phyloP scores from a whole-genome alignment of 1,284 basidiomycete species.

The Cutaneotrichosporon dermatis region DNA sequence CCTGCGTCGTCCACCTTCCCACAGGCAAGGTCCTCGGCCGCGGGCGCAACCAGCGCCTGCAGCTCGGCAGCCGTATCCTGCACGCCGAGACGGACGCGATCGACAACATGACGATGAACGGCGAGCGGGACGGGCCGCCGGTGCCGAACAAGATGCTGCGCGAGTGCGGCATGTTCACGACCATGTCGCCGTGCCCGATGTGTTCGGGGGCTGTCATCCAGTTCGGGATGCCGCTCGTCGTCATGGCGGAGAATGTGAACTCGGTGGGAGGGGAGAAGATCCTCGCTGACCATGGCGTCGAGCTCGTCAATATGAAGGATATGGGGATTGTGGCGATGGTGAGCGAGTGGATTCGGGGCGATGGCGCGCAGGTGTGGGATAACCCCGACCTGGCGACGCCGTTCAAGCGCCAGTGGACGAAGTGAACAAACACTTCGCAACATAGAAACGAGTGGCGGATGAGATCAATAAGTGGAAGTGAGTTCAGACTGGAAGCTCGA shows the following conservation, averaged over 20 bases:
- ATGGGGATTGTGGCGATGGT: background rate
- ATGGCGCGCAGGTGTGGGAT: background rate
- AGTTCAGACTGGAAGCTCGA: too few relatives aligned
- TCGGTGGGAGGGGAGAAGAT: background rate
- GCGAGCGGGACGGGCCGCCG: slow-evolving; percentile 19
- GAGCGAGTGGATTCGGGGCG: background rate
- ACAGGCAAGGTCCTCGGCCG: slow-evolving; percentile 25
- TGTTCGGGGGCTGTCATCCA: background rate
- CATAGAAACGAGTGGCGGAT: too few relatives aligned
- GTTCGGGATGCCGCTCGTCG: background rate
- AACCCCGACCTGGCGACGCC: background rate
- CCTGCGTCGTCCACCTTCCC: slow-evolving; percentile 31
- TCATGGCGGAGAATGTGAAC: slow-evolving; percentile 2
- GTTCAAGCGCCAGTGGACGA: background rate
- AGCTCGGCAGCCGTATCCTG: slow-evolving; percentile 24
- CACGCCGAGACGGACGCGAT: slow-evolving; percentile 36
- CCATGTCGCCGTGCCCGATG: slow-evolving; percentile 31
- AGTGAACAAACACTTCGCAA: too few relatives aligned
- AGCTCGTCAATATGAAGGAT: background rate
- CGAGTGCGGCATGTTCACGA: slow-evolving; percentile 33
- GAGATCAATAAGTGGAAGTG: too few relatives aligned
- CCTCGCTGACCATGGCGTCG: background rate
- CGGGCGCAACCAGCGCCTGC: slow-evolving; percentile 32
- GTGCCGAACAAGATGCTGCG: slow-evolving; percentile 11
- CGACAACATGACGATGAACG: slow-evolving; percentile 21